A percentile compares a stretch with the other conserved stretches of the same genome.
These are phyloP conservation scores for Didymella pinodella DNA, from an alignment of 2,329 filamentous ascomycete genomes.

Conservation along the genomic window DNA sequence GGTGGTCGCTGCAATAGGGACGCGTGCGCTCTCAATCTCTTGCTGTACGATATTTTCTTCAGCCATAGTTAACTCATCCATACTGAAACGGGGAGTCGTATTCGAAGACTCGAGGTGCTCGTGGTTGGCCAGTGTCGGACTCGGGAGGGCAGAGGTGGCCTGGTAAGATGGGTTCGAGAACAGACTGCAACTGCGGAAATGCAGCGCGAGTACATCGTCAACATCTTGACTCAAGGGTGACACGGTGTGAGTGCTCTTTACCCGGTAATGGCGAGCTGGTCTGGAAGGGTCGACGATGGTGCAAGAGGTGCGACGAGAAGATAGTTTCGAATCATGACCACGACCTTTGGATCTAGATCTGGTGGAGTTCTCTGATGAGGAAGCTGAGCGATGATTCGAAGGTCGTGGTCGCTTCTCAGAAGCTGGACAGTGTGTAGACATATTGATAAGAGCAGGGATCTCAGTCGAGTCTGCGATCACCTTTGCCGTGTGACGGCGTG, in stretches of 20 bases:
- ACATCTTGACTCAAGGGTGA: conserved; percentile 42
- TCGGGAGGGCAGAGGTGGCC: conserved; percentile 31
- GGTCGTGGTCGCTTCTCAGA: conserved; percentile 40
- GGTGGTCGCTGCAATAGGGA: conserved; percentile 33
- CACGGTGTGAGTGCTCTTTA: conserved; percentile 44
- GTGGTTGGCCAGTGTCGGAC: conserved; percentile 33
- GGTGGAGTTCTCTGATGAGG: conserved; percentile 41
- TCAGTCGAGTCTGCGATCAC: conserved; percentile 16
- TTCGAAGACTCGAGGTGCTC: conserved; percentile 22
- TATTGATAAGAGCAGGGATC: conserved; percentile 2
- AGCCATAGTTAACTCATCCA: conserved; percentile 26
- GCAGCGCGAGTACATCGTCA: conserved; percentile 51
- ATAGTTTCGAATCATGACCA: conserved; percentile 43
- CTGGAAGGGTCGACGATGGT: conserved; percentile 47
- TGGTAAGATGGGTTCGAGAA: conserved; percentile 45
- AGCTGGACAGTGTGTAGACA: conserved; percentile 22
- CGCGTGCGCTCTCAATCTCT: conserved; percentile 29
- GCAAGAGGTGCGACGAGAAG: conserved; percentile 46
- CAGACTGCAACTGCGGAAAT: conserved; percentile 50
- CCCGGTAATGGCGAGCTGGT: conserved; percentile 47
- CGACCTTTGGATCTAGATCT: conserved; percentile 37
- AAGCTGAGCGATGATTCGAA: conserved; percentile 39
- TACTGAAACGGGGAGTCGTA: conserved; percentile 28
- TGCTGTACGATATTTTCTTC: conserved; percentile 24
- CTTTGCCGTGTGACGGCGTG: conserved; percentile 28